phyloP scores from a whole-genome alignment of 805 yeast species.

The Cyberlindnera amylophila region DNA sequence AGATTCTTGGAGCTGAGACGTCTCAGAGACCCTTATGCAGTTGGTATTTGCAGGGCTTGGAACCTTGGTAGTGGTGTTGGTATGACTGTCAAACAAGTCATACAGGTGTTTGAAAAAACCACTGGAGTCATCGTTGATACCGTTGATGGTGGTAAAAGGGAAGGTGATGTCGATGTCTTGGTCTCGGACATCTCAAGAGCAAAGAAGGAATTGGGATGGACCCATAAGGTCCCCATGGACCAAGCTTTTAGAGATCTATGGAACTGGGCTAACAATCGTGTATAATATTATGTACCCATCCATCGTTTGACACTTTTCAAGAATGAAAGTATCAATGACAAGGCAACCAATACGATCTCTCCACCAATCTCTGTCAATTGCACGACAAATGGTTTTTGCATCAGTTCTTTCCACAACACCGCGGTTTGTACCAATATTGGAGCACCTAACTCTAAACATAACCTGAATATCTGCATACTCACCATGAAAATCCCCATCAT shows the following conservation, averaged over 20 bases:
- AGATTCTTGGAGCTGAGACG: constrained; percentile 41
- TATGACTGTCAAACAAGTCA: constrained; percentile 71
- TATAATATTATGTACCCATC: not conserved
- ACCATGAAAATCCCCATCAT: constrained; percentile 13
- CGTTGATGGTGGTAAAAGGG: constrained; percentile 63
- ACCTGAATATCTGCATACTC: constrained; percentile 10
- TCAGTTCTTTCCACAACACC: constrained; percentile 1
- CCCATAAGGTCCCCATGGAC: constrained; percentile 49
- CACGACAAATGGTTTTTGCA: constrained; percentile 6
- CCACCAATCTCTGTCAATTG: constrained; percentile 6
- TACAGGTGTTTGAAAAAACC: constrained; percentile 59
- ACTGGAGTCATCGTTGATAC: constrained; percentile 62
- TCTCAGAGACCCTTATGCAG: constrained; percentile 12
- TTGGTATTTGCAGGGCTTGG: constrained; percentile 70
- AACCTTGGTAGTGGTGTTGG: constrained; percentile 81
- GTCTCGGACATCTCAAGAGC: constrained; percentile 73
- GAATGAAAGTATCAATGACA: constrained; percentile 6
- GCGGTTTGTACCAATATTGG: constrained; percentile 5
- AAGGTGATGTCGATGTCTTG: constrained; percentile 72
- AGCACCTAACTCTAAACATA: constrained; percentile 11
- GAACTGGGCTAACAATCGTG: constrained; percentile 58
- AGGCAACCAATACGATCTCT: constrained; percentile 12
- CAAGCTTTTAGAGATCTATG: constrained; percentile 71
- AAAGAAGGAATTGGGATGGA: constrained; percentile 61
- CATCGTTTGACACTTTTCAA: constrained; percentile 4